Conservation (phyloP, 164 flowering plant species). For the Tetracentron sinense region DNA sequence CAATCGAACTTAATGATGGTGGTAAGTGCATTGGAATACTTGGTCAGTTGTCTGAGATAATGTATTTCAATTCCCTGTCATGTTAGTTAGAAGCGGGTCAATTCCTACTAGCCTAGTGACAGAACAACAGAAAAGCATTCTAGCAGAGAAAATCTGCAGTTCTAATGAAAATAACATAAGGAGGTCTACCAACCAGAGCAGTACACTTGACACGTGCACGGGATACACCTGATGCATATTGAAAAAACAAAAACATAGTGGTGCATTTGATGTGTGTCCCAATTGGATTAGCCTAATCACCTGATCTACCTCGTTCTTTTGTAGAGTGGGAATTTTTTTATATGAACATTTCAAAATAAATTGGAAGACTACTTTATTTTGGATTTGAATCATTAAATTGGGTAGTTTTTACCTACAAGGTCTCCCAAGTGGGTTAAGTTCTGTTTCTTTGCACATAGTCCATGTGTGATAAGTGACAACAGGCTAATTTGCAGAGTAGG, state of each 20-base stretch:
- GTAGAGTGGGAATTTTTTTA: too few species aligned
- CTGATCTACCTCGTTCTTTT: too few species aligned
- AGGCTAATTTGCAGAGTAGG: too few species aligned
- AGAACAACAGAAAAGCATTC: not conserved
- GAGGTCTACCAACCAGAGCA: not conserved
- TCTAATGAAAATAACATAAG: not conserved
- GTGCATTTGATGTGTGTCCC: not conserved
- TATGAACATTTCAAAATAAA: too few species aligned
- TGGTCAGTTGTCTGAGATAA: not conserved
- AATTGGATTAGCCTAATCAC: not conserved
- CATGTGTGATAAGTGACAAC: too few species aligned
- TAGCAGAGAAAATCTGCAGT: not conserved
- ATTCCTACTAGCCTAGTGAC: not conserved
- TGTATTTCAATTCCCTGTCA: not conserved
- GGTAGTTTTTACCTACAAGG: too few species aligned
- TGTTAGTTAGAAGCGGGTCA: not conserved
- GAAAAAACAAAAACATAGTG: not conserved
- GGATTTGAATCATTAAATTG: too few species aligned
- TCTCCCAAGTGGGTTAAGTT: too few species aligned
- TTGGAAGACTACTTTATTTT: too few species aligned
- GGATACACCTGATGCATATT: not conserved
- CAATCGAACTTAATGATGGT: slow-evolving; percentile 39
- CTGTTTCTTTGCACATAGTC: too few species aligned
- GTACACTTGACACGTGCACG: not conserved
- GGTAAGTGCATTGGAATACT: slow-evolving; percentile 31